Percentiles rank a stretch among this genome's conserved stretches.
phyloP scores from a whole-genome alignment of 2,329 filamentous ascomycete species.

The Colletotrichum sp. region DNA sequence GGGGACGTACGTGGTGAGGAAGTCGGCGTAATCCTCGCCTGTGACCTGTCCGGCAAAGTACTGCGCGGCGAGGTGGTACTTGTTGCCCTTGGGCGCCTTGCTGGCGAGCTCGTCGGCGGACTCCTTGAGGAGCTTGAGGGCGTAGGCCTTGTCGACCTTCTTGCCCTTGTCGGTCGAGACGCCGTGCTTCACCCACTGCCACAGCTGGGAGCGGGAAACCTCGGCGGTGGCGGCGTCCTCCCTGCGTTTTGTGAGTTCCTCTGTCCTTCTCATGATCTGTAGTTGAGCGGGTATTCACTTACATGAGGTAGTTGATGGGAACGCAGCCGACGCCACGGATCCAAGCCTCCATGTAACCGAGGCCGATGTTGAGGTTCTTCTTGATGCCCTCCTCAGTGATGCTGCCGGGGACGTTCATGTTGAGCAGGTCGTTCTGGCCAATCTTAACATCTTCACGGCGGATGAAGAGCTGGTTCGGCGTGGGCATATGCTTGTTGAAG shows the following conservation, averaged over 20 bases:
- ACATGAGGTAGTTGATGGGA: constrained; percentile 97
- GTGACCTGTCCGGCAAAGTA: constrained; percentile 95
- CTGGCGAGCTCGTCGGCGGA: constrained; percentile 76
- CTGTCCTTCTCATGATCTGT: background rate
- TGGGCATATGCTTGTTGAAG: constrained; percentile 99
- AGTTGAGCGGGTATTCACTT: constrained; percentile 29
- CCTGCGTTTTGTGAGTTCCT: constrained; percentile 34
- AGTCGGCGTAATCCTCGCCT: constrained; percentile 97
- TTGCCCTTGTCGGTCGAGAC: constrained; percentile 85
- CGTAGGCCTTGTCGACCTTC: constrained; percentile 91
- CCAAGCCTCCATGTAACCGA: constrained; percentile 99
- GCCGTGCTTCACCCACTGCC: constrained; percentile 88
- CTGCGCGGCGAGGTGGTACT: constrained; percentile 86
- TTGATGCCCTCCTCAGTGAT: constrained; percentile 94
- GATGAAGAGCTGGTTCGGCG: constrained; percentile 89
- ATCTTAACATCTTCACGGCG: constrained; percentile 90
- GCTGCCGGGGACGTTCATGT: constrained; percentile 95
- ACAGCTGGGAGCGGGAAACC: constrained; percentile 91
- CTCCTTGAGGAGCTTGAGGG: constrained; percentile 85
- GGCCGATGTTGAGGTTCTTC: constrained; percentile 96
- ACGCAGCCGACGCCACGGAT: constrained; percentile 93
- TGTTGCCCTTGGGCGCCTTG: constrained; percentile 86
- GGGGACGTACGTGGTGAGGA: constrained; percentile 77
- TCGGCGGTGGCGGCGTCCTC: constrained; percentile 98
- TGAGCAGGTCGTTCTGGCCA: constrained; percentile 87